Percentiles rank a stretch among this genome's conserved stretches.
Evolutionary conservation across 805 yeast species (phyloP).

Genomic region (Yamadazyma phyllophila): DNA sequence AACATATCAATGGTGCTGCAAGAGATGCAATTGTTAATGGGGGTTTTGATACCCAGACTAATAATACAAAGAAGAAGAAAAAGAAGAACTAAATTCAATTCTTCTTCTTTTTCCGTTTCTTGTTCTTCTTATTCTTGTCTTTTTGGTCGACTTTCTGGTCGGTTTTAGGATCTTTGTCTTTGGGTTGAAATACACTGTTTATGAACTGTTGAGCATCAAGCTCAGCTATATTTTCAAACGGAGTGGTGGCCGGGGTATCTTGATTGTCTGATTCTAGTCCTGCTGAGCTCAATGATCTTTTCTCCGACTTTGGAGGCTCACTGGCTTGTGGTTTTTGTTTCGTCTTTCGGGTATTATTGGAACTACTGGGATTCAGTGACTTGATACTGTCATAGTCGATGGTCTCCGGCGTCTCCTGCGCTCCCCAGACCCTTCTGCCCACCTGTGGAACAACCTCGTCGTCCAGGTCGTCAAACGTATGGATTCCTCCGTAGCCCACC

Average conservation of each 20-base stretch:
- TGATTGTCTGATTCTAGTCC: no score
- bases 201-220: slow-evolving; percentile 6
- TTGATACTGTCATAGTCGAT: background rate
- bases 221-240: slow-evolving; percentile 1
- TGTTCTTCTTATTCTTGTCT: background rate
- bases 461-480: slow-evolving; percentile 21
- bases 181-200: slow-evolving; percentile 2
- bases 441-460: slow-evolving; percentile 16
- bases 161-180: background rate
- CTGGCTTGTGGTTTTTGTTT: no score
- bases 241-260: no score
- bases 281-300: background rate
- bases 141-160: background rate
- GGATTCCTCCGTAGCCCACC: slow-evolving; percentile 43
- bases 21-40: slow-evolving; percentile 78
- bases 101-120: slow-evolving; percentile 7
- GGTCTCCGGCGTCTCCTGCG: background rate
- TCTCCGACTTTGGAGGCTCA: background rate
- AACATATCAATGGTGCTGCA: slow-evolving; percentile 86
- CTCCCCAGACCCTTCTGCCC: slow-evolving; percentile 11
- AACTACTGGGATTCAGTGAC: no score
- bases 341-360: no score
- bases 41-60: slow-evolving; percentile 35
- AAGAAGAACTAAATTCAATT: slow-evolving; percentile 14
- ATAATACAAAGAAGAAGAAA: slow-evolving; percentile 23